phyloP scores from a whole-genome alignment of 2,329 filamentous ascomycete genomes.

The Coniochaeta sp. region DNA sequence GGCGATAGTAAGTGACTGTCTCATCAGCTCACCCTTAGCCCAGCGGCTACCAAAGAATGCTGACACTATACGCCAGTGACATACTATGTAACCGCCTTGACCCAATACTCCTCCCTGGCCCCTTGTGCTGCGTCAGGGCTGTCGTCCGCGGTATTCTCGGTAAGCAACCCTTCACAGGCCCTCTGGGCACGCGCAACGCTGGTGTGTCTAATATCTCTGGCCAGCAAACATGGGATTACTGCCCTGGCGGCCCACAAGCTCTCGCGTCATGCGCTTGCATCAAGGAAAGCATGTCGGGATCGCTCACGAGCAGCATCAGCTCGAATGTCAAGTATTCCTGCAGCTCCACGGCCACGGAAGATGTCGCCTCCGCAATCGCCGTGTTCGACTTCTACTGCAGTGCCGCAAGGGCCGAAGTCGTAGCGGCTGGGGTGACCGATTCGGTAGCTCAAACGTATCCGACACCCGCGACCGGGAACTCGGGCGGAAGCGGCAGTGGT shows the following conservation, averaged over 20 bases:
- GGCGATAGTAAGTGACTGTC: slow-evolving; percentile 38
- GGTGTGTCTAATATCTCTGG: slow-evolving; percentile 1
- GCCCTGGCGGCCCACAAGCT: slow-evolving; percentile 37
- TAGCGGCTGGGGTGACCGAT: slow-evolving; percentile 30
- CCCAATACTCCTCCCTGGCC: slow-evolving; percentile 35
- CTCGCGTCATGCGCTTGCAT: slow-evolving; percentile 46
- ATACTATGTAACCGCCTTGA: slow-evolving; percentile 46
- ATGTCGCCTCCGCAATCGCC: slow-evolving; percentile 36
- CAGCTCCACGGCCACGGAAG: slow-evolving; percentile 31
- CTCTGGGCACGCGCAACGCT: neutral
- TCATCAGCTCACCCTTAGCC: neutral
- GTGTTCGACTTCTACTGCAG: slow-evolving; percentile 40
- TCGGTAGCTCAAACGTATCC: slow-evolving; percentile 23
- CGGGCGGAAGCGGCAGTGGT: slow-evolving; percentile 1
- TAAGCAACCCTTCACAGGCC: slow-evolving; percentile 15
- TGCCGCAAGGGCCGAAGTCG: slow-evolving; percentile 34
- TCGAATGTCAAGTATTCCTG: slow-evolving; percentile 37
- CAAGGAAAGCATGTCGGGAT: slow-evolving; percentile 37
- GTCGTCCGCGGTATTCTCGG: slow-evolving; percentile 31
- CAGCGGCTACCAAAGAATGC: neutral
- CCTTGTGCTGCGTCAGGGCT: slow-evolving; percentile 37
- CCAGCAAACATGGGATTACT: slow-evolving; percentile 31
- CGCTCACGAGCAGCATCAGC: slow-evolving; percentile 34
- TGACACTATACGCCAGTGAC: slow-evolving; percentile 29
- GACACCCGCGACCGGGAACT: slow-evolving; percentile 1